phyloP scores from a whole-genome alignment of 345 rosid species.

The Physaria fendleri region DNA sequence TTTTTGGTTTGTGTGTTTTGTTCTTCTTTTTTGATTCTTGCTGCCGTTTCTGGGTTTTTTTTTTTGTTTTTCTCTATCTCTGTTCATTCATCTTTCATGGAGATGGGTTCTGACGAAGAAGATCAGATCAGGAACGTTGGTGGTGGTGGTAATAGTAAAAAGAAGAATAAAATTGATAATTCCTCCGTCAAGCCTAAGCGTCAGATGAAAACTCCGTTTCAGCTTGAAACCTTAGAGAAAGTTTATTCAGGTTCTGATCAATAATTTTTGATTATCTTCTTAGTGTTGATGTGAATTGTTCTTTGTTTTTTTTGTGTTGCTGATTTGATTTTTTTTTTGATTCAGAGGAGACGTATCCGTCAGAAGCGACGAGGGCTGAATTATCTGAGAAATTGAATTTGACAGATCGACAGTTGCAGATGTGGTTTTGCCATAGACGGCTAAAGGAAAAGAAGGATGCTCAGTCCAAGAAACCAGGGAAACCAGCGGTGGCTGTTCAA shows the following conservation, averaged over 20 bases:
- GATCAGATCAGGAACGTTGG: constrained; percentile 28
- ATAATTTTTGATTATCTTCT: neutral
- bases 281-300: neutral
- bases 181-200: constrained; percentile 67
- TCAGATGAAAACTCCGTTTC: constrained; percentile 98
- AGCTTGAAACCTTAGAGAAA: constrained; percentile 81
- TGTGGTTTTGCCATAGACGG: constrained; percentile 99
- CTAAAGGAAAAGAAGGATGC: constrained; percentile 81
- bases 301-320: neutral
- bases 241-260: constrained; percentile 47
- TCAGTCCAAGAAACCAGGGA: constrained; percentile 44
- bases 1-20: constrained; percentile 1
- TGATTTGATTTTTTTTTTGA: neutral
- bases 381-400: constrained; percentile 80
- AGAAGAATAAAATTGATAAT: constrained; percentile 24
- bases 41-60: constrained; percentile 21
- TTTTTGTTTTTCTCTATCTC: neutral
- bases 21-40: constrained; percentile 2
- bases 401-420: constrained; percentile 95
- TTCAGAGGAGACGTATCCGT: constrained; percentile 82
- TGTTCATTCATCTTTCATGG: constrained; percentile 36
- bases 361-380: constrained; percentile 64
- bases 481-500: constrained; percentile 22
- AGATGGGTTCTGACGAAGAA: constrained; percentile 57
- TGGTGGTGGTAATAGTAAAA: neutral